Percentiles rank a stretch among this genome's conserved stretches.
These are phyloP conservation scores for Phycomyces nitens DNA, from an alignment of 192 early-diverging fungal genomes.

Conservation along the genomic window DNA sequence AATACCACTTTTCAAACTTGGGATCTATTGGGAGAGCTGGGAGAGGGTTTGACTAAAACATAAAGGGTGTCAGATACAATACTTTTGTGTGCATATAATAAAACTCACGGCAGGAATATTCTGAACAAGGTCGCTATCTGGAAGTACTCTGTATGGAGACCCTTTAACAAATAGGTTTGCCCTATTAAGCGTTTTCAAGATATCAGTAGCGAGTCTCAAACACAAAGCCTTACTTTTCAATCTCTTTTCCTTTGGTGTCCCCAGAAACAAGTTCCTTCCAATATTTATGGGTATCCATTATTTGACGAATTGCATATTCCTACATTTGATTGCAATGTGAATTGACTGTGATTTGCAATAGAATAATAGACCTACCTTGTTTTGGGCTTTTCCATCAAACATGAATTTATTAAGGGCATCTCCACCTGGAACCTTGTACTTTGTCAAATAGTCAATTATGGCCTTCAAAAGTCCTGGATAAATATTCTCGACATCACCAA, in stretches of 20 bases:
- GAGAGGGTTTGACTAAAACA: constrained; percentile 33
- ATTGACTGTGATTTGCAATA: too few species aligned
- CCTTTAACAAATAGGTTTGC: constrained; percentile 59
- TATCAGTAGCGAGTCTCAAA: constrained; percentile 36
- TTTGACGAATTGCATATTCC: constrained; percentile 82
- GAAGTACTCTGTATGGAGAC: constrained; percentile 64
- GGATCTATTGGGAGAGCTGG: constrained; percentile 64
- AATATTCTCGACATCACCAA: constrained; percentile 96
- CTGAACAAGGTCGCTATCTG: constrained; percentile 23
- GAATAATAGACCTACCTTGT: constrained; percentile 43
- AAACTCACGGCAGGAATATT: constrained; percentile 1
- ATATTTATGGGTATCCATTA: constrained; percentile 89
- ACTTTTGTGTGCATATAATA: too few species aligned
- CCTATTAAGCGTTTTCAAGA: constrained; percentile 34
- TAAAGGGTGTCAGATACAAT: background rate
- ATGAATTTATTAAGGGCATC: constrained; percentile 99
- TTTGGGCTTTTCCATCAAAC: constrained; percentile 80
- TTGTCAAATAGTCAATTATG: constrained; percentile 97
- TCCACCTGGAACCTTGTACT: constrained; percentile 99
- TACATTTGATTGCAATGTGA: constrained; percentile 3
- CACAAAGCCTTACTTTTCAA: constrained; percentile 9
- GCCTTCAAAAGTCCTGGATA: constrained; percentile 90
- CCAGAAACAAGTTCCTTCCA: constrained; percentile 79
- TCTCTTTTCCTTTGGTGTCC: constrained; percentile 4
- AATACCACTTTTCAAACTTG: constrained; percentile 94